Evolutionary conservation across 257 asterid species (phyloP).

Genomic region (Rubia yunnanensis): DNA sequence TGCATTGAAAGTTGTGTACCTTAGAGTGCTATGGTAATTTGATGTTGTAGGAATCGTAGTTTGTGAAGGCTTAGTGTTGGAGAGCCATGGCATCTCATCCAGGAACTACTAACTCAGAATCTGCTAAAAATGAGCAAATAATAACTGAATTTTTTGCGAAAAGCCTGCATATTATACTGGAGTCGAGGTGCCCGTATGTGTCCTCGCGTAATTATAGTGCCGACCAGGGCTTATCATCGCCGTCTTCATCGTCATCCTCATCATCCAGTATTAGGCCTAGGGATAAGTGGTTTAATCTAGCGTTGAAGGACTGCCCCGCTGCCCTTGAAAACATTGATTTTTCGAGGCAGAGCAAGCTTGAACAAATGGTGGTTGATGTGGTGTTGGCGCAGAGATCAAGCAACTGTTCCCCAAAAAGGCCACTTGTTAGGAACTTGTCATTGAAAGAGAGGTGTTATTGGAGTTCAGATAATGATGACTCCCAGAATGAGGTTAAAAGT

Average conservation of each 20-base stretch:
- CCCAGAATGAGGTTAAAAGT: conserved; percentile 30
- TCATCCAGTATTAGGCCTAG: conserved; percentile 62
- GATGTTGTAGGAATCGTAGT: conserved; percentile 1
- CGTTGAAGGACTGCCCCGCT: conserved; percentile 77
- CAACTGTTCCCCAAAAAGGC: conserved; percentile 41
- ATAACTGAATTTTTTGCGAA: conserved; percentile 83
- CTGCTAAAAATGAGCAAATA: conserved; percentile 77
- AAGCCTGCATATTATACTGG: conserved; percentile 83
- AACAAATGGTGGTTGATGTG: conserved; percentile 80
- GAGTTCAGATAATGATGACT: conserved; percentile 54
- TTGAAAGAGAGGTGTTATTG: conserved; percentile 35
- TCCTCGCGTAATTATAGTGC: conserved; percentile 81
- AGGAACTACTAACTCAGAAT: conserved; percentile 52
- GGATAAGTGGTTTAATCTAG: conserved; percentile 85
- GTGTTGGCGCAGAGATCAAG: conserved; percentile 45
- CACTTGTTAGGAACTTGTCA: conserved; percentile 20
- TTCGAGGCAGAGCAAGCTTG: conserved; percentile 75
- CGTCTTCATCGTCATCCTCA: conserved; percentile 63
- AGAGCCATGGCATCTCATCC: conserved; percentile 52
- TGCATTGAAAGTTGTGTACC: not conserved
- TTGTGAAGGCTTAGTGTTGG: not conserved
- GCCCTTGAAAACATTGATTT: conserved; percentile 82
- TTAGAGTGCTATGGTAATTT: not conserved
- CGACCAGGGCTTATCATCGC: conserved; percentile 61
- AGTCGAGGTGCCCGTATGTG: conserved; percentile 74